Conservation (phyloP, 139 green algal species). For the Pseudopediastrum boryanum region DNA sequence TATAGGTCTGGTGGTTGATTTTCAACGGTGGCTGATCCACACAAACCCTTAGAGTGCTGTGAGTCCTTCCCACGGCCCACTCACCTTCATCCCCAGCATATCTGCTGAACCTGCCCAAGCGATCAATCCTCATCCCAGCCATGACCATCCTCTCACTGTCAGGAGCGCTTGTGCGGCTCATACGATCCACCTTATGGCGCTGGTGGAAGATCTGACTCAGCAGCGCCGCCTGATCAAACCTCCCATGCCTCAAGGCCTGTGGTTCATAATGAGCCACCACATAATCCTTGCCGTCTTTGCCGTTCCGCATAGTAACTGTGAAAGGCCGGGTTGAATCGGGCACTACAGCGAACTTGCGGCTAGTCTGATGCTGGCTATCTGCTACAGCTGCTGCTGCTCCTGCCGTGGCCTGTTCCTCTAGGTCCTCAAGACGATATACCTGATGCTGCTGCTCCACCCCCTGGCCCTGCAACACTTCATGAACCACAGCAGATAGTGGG, state of each 20-base stretch:
- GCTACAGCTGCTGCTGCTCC: slow-evolving; percentile 3
- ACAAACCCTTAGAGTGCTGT: not conserved
- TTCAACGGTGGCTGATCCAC: not conserved
- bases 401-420: not conserved
- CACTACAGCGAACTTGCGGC: not conserved
- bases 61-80: not conserved
- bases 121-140: not conserved
- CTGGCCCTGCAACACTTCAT: too few species aligned
- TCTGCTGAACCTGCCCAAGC: not conserved
- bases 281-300: slow-evolving; percentile 9
- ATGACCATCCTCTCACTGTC: not conserved
- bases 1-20: too few species aligned
- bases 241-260: not conserved
- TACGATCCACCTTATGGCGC: slow-evolving; percentile 1
- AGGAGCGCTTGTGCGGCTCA: not conserved
- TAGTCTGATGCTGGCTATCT: not conserved
- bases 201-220: slow-evolving; percentile 6
- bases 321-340: slow-evolving; percentile 10
- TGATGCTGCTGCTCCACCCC: too few species aligned
- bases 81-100: slow-evolving; percentile 14
- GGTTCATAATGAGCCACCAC: slow-evolving; percentile 34
- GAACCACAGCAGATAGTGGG: too few species aligned
- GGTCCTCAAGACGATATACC: slow-evolving; percentile 10
- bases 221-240: not conserved
- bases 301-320: slow-evolving; percentile 13